A percentile compares a stretch with the other conserved stretches of the same genome.
Conservation (phyloP, 371 early-diverging fungal genomes). For the Mortierella polycephala region DNA sequence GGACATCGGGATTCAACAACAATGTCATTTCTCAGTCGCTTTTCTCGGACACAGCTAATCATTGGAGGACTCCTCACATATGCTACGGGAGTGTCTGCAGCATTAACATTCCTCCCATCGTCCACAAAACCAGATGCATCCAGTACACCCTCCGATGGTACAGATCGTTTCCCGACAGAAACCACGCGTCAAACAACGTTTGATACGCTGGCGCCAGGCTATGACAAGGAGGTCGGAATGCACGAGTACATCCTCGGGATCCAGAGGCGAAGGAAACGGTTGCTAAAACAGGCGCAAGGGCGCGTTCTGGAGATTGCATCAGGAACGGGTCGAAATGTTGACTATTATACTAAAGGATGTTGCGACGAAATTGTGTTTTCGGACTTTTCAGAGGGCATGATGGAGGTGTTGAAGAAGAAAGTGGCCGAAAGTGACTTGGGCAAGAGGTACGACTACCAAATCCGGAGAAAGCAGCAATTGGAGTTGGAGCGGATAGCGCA, state of each 20-base stretch:
- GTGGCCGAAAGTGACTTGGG: conserved; percentile 46
- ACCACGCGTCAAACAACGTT: conserved; percentile 35
- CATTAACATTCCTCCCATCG: conserved; percentile 46
- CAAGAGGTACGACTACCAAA: conserved; percentile 46
- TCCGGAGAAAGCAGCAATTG: conserved; percentile 35
- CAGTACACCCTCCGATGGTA: neutral
- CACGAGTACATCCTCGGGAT: conserved; percentile 50
- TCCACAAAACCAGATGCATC: neutral
- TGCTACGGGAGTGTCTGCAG: conserved; percentile 48
- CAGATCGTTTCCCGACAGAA: conserved; percentile 36
- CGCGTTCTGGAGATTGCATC: conserved; percentile 50
- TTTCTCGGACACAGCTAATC: conserved; percentile 46
- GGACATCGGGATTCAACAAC: neutral
- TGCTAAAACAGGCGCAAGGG: conserved; percentile 35
- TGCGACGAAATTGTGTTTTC: conserved; percentile 52
- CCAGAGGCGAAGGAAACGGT: conserved; percentile 49
- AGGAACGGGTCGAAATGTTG: conserved; percentile 49
- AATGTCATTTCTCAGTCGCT: conserved; percentile 48
- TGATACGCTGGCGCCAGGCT: conserved; percentile 36
- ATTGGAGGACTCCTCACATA: conserved; percentile 49
- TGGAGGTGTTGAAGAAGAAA: conserved; percentile 41
- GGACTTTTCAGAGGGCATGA: conserved; percentile 53
- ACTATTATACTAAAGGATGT: conserved; percentile 45
- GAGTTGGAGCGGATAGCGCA: conserved; percentile 42
- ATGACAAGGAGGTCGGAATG: conserved; percentile 36